Evolutionary conservation across 495 filamentous ascomycete species (phyloP).

Genomic region (Aspergillus mulundensis): DNA sequence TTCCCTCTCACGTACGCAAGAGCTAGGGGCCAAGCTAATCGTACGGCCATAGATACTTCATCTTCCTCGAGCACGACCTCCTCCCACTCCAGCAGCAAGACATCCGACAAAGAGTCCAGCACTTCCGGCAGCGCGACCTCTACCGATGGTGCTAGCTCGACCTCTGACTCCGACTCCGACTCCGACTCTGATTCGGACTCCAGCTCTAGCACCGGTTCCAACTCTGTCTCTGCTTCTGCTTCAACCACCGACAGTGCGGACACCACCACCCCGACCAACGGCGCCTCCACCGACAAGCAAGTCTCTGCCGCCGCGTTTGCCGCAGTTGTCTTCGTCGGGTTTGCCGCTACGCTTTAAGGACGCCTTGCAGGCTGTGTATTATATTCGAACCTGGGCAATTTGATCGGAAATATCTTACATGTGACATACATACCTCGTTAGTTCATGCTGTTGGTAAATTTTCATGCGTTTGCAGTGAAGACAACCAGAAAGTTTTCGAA

Average conservation of each 20-base stretch:
- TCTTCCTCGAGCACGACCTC: slow-evolving; percentile 8
- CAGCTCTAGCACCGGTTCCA: slow-evolving; percentile 6
- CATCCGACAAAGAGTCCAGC: slow-evolving; percentile 15
- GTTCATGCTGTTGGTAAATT: neutral
- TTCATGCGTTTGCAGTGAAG: neutral
- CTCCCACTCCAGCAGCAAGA: slow-evolving; percentile 16
- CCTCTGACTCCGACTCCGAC: slow-evolving; percentile 10
- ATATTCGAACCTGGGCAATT: slow-evolving; percentile 1
- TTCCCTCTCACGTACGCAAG: neutral
- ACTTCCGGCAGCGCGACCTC: slow-evolving; percentile 21
- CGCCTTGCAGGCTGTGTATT: slow-evolving; percentile 7
- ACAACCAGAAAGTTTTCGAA: neutral
- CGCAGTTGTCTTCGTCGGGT: slow-evolving; percentile 37
- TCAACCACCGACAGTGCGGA: neutral
- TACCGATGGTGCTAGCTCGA: slow-evolving; percentile 12
- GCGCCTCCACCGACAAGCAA: slow-evolving; percentile 28
- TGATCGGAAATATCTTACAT: neutral
- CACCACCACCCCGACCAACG: neutral
- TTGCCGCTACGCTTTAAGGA: slow-evolving; percentile 35
- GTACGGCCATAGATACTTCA: neutral
- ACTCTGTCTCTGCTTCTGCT: neutral
- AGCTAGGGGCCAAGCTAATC: slow-evolving; percentile 1
- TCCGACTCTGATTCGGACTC: neutral
- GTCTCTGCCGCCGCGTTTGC: slow-evolving; percentile 34
- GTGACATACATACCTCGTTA: slow-evolving; percentile 8